phyloP scores from a whole-genome alignment of 2,329 filamentous ascomycete species.

The Intubia oerlemansii region DNA sequence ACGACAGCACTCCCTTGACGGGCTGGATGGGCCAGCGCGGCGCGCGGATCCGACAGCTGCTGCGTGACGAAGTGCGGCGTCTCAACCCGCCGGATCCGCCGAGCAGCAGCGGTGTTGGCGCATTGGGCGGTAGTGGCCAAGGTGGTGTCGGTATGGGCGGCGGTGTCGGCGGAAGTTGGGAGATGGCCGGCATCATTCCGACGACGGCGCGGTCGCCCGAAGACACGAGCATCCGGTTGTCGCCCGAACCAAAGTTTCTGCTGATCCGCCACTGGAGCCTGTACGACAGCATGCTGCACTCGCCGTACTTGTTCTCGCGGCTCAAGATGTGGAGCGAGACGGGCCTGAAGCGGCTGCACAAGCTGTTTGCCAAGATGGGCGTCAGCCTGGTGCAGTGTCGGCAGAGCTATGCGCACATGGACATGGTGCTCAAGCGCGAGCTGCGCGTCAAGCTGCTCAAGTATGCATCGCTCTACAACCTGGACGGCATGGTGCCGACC shows the following conservation, averaged over 20 bases:
- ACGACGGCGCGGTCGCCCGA: conserved; percentile 76
- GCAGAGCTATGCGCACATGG: conserved; percentile 95
- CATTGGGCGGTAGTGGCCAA: no score
- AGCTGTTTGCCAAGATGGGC: conserved; percentile 94
- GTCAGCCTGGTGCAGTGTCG: conserved; percentile 85
- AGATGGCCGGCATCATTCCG: conserved; percentile 63
- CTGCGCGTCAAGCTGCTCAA: conserved; percentile 62
- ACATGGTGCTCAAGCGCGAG: conserved; percentile 84
- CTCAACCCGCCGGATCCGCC: conserved; percentile 57
- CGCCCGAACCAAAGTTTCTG: conserved; percentile 81
- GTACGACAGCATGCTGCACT: conserved; percentile 97
- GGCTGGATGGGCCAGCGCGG: conserved; percentile 71
- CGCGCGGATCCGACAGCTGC: conserved; percentile 61
- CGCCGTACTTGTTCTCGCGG: conserved; percentile 76
- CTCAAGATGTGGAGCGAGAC: conserved; percentile 88
- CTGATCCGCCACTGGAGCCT: conserved; percentile 91
- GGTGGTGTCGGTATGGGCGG: conserved; percentile 23
- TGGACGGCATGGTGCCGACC: conserved; percentile 79
- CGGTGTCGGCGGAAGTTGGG: no score
- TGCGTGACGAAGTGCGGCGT: conserved; percentile 84
- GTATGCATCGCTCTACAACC: conserved; percentile 80
- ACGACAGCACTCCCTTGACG: conserved; percentile 29
- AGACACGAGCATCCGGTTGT: conserved; percentile 78
- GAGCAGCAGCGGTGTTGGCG: conserved; percentile 16
- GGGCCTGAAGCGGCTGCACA: conserved; percentile 74